phyloP scores from a whole-genome alignment of 345 rosid genomes.

The Reutealis trisperma region DNA sequence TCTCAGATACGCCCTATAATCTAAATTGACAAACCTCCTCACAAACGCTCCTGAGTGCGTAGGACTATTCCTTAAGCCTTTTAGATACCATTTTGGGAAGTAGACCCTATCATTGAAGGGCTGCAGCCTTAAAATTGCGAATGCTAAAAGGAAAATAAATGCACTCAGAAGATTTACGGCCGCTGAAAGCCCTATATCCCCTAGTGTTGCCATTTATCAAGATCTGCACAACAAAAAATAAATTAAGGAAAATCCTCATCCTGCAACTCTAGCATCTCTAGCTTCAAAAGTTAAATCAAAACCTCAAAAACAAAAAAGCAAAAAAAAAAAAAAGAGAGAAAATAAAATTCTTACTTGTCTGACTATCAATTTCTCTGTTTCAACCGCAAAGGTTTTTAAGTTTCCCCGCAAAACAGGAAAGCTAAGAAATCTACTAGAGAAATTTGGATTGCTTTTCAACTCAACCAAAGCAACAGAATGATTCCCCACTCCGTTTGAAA shows the following conservation, averaged over 20 bases:
- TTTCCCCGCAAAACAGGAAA: not conserved
- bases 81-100: slow-evolving; percentile 96
- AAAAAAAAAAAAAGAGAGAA: too few species aligned
- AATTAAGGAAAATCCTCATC: not conserved
- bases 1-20: slow-evolving; percentile 59
- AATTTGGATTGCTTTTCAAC: slow-evolving; percentile 30
- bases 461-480: slow-evolving; percentile 33
- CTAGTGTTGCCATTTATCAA: slow-evolving; percentile 75
- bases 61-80: slow-evolving; percentile 75
- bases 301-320: too few species aligned
- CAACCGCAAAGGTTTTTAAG: slow-evolving; percentile 1
- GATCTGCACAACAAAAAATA: slow-evolving; percentile 4
- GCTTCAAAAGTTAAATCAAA: not conserved
- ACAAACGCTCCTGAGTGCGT: slow-evolving; percentile 53
- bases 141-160: slow-evolving; percentile 66
- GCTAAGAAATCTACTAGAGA: not conserved
- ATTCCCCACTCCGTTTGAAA: not conserved
- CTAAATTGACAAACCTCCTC: slow-evolving; percentile 67
- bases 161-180: slow-evolving; percentile 75
- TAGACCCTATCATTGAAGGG: slow-evolving; percentile 95
- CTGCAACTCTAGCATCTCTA: not conserved
- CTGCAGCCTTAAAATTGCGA: slow-evolving; percentile 81
- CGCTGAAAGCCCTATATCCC: slow-evolving; percentile 81
- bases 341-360: not conserved
- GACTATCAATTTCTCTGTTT: not conserved